These are phyloP conservation scores for Trichoderma asperellum DNA, from an alignment of 2,329 filamentous ascomycete genomes.

Conservation along the genomic window DNA sequence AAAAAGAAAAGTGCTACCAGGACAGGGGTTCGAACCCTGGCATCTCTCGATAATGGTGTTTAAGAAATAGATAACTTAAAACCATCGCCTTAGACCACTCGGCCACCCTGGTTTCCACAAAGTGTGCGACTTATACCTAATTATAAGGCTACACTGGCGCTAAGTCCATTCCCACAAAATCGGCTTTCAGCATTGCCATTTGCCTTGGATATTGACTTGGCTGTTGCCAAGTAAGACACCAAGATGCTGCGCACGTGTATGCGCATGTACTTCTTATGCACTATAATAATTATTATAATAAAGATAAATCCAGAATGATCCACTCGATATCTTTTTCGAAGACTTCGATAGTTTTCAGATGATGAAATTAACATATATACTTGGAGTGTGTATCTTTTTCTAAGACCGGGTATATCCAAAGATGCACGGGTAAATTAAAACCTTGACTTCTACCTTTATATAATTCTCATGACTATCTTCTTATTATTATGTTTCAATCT, in stretches of 20 bases:
- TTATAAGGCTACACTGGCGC: not conserved
- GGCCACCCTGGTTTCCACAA: conserved; percentile 1
- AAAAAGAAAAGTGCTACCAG: conserved; percentile 1
- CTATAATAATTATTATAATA: too few relatives aligned
- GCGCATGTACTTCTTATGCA: not conserved
- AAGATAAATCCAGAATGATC: not conserved
- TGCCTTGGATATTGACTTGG: too few relatives aligned
- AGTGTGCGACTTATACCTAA: not conserved
- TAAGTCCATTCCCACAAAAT: not conserved
- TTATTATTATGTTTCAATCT: not conserved
- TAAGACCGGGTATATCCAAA: too few relatives aligned
- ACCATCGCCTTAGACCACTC: conserved; percentile 11
- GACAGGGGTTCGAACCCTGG: conserved; percentile 10
- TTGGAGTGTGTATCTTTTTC: not conserved
- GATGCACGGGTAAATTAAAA: too few relatives aligned
- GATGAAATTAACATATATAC: not conserved
- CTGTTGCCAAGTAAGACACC: too few relatives aligned
- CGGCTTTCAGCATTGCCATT: too few relatives aligned
- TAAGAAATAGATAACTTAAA: conserved; percentile 6
- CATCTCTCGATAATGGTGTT: conserved; percentile 10
- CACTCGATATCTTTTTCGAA: not conserved
- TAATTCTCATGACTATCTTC: not conserved
- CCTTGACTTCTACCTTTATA: not conserved
- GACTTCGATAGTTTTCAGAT: not conserved
- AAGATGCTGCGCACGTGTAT: not conserved